Evolutionary conservation across 495 filamentous ascomycete genomes (phyloP).

Genomic region (Xeromyces bisporus): DNA sequence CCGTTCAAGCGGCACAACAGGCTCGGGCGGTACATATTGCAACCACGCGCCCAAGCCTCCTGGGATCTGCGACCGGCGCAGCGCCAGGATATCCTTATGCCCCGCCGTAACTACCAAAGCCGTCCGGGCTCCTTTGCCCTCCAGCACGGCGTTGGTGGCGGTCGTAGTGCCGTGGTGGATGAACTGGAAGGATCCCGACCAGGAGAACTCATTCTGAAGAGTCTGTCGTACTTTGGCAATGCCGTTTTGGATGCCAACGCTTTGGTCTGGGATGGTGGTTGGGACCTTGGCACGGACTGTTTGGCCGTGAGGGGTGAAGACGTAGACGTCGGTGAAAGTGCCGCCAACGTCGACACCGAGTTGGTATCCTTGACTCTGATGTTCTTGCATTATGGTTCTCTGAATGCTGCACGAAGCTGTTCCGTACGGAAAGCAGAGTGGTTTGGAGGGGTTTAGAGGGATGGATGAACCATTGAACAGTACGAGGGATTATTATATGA

Average conservation of each 20-base stretch:
- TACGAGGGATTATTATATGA: too few relatives aligned
- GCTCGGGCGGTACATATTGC: conserved; percentile 28
- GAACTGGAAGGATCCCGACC: conserved; percentile 16
- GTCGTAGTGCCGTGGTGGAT: conserved; percentile 27
- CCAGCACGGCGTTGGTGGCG: conserved; percentile 25
- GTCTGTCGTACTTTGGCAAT: conserved; percentile 20
- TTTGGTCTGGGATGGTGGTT: conserved; percentile 31
- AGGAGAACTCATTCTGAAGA: conserved; percentile 9
- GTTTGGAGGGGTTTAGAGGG: too few relatives aligned
- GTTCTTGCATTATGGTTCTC: not conserved
- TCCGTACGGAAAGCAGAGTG: not conserved
- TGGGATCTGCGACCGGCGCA: conserved; percentile 31
- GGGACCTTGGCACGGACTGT: conserved; percentile 30
- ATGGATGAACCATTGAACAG: too few relatives aligned
- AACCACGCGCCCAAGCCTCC: conserved; percentile 33
- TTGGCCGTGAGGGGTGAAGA: conserved; percentile 24
- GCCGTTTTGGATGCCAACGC: conserved; percentile 29
- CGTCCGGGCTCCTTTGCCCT: conserved; percentile 26
- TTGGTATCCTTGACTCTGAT: conserved; percentile 9
- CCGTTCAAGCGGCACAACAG: conserved; percentile 31
- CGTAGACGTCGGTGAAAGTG: conserved; percentile 34
- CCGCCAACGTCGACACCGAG: conserved; percentile 29
- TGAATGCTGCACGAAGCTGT: not conserved
- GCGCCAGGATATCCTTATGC: conserved; percentile 24
- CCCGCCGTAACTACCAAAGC: conserved; percentile 23